A percentile compares a stretch with the other conserved stretches of the same genome.
phyloP scores from a whole-genome alignment of 2,329 filamentous ascomycete genomes.

The Neocucurbitaria cava region DNA sequence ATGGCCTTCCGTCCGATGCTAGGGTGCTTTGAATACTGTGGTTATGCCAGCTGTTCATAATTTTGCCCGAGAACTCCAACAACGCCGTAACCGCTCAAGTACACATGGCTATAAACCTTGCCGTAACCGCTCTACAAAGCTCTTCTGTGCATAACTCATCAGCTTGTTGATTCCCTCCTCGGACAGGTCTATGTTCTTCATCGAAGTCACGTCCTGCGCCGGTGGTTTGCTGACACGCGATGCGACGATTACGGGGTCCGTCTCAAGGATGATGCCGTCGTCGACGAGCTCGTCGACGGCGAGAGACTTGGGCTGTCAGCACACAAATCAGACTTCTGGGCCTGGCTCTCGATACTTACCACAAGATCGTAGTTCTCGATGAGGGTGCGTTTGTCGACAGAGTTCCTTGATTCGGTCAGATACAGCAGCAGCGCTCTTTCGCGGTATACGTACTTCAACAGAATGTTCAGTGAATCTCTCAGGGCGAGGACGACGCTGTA shows the following conservation, averaged over 20 bases:
- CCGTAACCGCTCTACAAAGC: constrained; percentile 88
- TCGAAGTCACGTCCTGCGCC: constrained; percentile 82
- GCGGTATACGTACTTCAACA: constrained; percentile 77
- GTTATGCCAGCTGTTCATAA: constrained; percentile 12
- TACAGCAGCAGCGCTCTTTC: neutral
- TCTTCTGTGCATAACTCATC: constrained; percentile 91
- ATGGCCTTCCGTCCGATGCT: constrained; percentile 12
- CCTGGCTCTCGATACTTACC: constrained; percentile 26
- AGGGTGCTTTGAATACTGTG: constrained; percentile 6
- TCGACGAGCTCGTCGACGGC: constrained; percentile 81
- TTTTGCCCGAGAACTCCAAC: constrained; percentile 35
- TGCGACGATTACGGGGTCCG: constrained; percentile 91
- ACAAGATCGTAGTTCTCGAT: constrained; percentile 99
- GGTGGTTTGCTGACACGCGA: constrained; percentile 92
- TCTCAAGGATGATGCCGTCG: constrained; percentile 90
- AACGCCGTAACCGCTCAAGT: constrained; percentile 35
- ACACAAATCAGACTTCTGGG: neutral
- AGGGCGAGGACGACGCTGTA: constrained; percentile 92
- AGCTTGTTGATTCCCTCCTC: constrained; percentile 96
- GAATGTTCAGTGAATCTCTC: constrained; percentile 84
- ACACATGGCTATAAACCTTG: constrained; percentile 62
- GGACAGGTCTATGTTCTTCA: constrained; percentile 93
- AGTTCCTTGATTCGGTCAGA: constrained; percentile 68
- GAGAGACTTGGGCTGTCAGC: constrained; percentile 85
- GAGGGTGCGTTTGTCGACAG: constrained; percentile 95